Base-by-base conservation (phyloP, 306 rosid genomes). In the Styphnolobium japonicum region DNA sequence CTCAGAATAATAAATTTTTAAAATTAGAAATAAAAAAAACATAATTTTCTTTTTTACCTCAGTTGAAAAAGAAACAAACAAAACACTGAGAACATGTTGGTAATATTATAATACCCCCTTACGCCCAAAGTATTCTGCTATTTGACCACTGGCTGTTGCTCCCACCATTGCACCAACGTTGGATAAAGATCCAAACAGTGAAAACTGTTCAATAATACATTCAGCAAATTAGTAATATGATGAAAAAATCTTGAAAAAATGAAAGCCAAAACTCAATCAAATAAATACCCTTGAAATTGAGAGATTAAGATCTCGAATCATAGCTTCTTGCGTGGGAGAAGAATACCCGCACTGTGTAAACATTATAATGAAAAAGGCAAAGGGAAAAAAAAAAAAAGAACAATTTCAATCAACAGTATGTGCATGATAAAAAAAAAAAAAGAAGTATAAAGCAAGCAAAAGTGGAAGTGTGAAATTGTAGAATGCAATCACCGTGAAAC, bases 91-190 rank as follows among this genome's bases (percentile, higher is more conserved):
- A 60, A 34, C 5, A 29, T 23, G 21, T 15, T 33, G 36, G 63
- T 18, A 10, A 78, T 18, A 34, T 39, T 3, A 52, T 62, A 46
- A 18, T 89, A 93, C 97, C 93, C 92, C 97, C 65, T 90, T 93
- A 43, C 96, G 89, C 56, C 97, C 97, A 66, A 89, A 84, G 73
- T 87, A 89, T 66, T 89, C 96, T 15, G 96, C 88, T 67, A 93
- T 82, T 80, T 93, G 96, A 62, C 97, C 97, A 78, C 96, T 93
- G 9, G 90, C 84, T 14, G 85, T 86, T 45, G 97, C 97, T 43
- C 96, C 97, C 7, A 93, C 90, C 97, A 93, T 93, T 10, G 94
- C 97, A 55, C 96, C 96, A 75, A 93, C 84, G 71, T 93, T 93
- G 14, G 92, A 80, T 23, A 93, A 80, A 53, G 96, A 90, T 40